These are phyloP conservation scores for Suillus subluteus DNA, from an alignment of 768 basidiomycete genomes.

Conservation along the genomic window DNA sequence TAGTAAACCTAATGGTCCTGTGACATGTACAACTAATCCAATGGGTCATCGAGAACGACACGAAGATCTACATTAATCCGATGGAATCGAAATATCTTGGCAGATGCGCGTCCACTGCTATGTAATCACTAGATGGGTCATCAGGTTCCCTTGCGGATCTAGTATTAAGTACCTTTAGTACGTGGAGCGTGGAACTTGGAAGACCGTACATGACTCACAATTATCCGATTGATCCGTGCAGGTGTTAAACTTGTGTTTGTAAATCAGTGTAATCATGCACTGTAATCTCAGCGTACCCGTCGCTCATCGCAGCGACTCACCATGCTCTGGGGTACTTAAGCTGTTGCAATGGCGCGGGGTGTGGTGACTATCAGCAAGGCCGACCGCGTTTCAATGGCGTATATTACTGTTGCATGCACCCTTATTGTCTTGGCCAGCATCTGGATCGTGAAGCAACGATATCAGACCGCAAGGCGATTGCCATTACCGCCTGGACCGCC, in stretches of 20 bases:
- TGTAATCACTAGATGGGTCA: neutral
- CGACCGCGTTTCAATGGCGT: neutral
- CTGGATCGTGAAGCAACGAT: neutral
- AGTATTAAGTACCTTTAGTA: neutral
- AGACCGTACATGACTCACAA: neutral
- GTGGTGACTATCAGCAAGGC: neutral
- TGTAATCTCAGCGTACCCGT: neutral
- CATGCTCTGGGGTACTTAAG: too few species aligned
- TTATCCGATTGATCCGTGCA: neutral
- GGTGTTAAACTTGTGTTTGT: neutral
- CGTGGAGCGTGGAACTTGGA: too few species aligned
- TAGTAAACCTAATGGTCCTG: too few species aligned
- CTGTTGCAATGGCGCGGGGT: neutral
- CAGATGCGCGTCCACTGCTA: too few species aligned
- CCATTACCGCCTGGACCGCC: slow-evolving; percentile 33
- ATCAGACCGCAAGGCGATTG: neutral
- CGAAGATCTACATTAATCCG: too few species aligned
- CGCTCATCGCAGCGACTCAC: neutral
- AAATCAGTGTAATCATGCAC: neutral
- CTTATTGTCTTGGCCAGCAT: neutral
- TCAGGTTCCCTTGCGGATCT: neutral
- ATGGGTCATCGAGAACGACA: too few species aligned
- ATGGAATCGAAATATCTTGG: too few species aligned
- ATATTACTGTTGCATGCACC: neutral
- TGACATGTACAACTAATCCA: too few species aligned